phyloP scores from a whole-genome alignment of 1,284 basidiomycete species.

The Pisolithus thermaeus region DNA sequence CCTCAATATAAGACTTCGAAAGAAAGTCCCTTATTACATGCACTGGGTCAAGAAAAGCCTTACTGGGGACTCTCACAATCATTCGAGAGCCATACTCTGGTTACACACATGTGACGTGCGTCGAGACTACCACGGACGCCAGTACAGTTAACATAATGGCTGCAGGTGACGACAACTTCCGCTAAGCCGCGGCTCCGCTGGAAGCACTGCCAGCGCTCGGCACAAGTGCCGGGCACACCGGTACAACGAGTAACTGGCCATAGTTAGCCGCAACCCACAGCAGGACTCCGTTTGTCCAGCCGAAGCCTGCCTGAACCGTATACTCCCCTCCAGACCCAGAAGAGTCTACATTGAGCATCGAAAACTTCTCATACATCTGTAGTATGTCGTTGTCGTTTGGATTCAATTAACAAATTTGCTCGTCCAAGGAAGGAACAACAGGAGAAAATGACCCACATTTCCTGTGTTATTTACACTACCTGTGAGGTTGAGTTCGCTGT shows the following conservation, averaged over 20 bases:
- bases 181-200: constrained; percentile 3
- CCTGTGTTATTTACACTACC: constrained; percentile 63
- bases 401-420: neutral
- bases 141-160: neutral
- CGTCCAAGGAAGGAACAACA: constrained; percentile 12
- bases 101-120: neutral
- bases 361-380: constrained; percentile 91
- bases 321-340: constrained; percentile 87
- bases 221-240: constrained; percentile 57
- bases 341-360: constrained; percentile 70
- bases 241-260: constrained; percentile 57
- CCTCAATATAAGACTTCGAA: no score
- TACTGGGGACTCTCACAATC: no score
- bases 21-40: no score
- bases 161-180: neutral
- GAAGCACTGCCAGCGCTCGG: constrained; percentile 4
- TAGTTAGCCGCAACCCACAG: constrained; percentile 74
- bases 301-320: constrained; percentile 74
- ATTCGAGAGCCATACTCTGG: neutral
- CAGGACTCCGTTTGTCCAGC: constrained; percentile 88
- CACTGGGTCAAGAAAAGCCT: no score
- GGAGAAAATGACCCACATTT: constrained; percentile 45
- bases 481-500: constrained; percentile 70
- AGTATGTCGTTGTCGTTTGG: neutral
- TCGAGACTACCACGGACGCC: neutral